A percentile compares a stretch with the other conserved stretches of the same genome.
Evolutionary conservation across 441 rosid species (phyloP).

Genomic region (Brassica hybrid): DNA sequence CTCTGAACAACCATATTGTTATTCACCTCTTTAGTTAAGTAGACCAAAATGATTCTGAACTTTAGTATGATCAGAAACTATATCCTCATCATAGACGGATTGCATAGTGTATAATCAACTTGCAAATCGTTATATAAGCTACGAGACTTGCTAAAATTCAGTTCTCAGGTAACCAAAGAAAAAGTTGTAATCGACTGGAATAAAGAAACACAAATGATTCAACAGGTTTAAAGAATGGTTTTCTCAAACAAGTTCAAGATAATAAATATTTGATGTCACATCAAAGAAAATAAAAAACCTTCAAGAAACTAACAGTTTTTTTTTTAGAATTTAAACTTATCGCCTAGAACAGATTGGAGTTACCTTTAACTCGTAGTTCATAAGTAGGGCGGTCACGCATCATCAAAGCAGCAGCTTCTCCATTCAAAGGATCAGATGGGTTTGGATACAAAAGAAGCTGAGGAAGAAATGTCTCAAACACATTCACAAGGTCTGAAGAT

Average conservation of each 20-base stretch:
- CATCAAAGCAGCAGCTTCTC: slow-evolving; percentile 94
- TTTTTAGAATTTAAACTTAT: too few relatives aligned
- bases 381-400: slow-evolving; percentile 84
- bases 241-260: too few relatives aligned
- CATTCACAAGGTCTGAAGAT: slow-evolving; percentile 83
- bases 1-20: neutral
- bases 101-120: too few relatives aligned
- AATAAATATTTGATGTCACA: too few relatives aligned
- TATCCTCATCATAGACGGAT: neutral
- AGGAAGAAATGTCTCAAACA: slow-evolving; percentile 95
- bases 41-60: neutral
- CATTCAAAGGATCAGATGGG: slow-evolving; percentile 93
- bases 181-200: too few relatives aligned
- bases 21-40: slow-evolving; percentile 1
- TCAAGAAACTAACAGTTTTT: too few relatives aligned
- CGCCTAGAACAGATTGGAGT: neutral
- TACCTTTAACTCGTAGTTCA: slow-evolving; percentile 91
- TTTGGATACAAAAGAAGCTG: slow-evolving; percentile 95
- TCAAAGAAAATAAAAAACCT: too few relatives aligned
- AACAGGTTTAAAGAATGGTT: too few relatives aligned
- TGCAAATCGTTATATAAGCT: too few relatives aligned
- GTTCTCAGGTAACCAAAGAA: too few relatives aligned
- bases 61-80: neutral
- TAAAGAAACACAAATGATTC: too few relatives aligned
- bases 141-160: too few relatives aligned